Base-by-base conservation (phyloP, 106 monocot species). In the Dioscorea dumetorum region DNA sequence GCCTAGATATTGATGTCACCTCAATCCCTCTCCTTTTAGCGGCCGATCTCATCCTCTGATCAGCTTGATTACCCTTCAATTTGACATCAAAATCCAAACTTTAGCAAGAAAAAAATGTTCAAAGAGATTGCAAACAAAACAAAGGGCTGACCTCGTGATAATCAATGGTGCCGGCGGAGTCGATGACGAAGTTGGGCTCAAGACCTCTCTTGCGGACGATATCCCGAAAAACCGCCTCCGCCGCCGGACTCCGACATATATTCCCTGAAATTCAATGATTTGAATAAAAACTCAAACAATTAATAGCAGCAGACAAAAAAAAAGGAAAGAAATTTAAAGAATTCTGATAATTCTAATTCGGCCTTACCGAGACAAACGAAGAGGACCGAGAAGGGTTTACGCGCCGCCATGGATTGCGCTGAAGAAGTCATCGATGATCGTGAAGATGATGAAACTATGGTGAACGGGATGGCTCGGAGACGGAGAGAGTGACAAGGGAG, bases 171-270 rank as follows among this genome's bases (percentile, higher is more conserved):
- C 91, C 95, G 28, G 91, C 91, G n/a, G 95, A 97, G 50, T 97
- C 95, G 71, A 97, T 97, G 53, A 17, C 66, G 75, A 97, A 97
- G 17, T 72, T 65, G 60, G 84, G 73, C 4, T 88, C 84, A 24
- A 87, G 21, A 5, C 88, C 95, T 57, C 82, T 77, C 75, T 80
- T 82, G 21, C 34, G 24, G 9, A 89, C 95, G 12, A 91, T 71
- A 53, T 79, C 72, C 33, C 72, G 72, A 74, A 97, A 91, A 64
- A 97, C 88, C 8, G 83, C 95, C 78, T 97, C 95, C 58, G 95
- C 91, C 13, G 95, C 91, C 4, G 95, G 95, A 68, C 95, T 97
- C 67, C 95, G 88, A 63, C 95, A 97, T 50, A 97, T 97, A 68
- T 97, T 97, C 2, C 94, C 94, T 91, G 68, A 8, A 73, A 41